These are phyloP conservation scores for Talaromyces rugulosus DNA, from an alignment of 2,329 filamentous ascomycete species.

Conservation along the genomic window DNA sequence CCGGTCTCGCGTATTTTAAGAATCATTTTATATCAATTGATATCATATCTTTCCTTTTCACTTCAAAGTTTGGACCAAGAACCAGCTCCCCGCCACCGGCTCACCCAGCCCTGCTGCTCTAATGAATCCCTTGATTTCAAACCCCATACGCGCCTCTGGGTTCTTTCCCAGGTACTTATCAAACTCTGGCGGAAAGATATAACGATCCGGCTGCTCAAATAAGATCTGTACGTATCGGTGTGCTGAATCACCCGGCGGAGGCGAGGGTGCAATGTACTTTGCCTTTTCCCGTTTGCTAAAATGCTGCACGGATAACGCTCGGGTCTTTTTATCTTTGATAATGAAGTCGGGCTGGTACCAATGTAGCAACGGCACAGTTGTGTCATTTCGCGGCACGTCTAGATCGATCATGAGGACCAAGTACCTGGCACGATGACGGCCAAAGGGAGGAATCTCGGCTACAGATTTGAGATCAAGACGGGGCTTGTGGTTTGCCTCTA, in stretches of 20 bases:
- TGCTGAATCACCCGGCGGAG: conserved; percentile 2
- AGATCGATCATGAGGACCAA: conserved; percentile 11
- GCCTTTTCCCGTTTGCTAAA: conserved; percentile 1
- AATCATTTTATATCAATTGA: neutral
- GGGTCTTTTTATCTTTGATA: neutral
- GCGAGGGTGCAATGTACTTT: conserved; percentile 6
- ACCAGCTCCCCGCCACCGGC: conserved; percentile 10
- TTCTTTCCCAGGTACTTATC: conserved; percentile 3
- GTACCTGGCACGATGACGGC: neutral
- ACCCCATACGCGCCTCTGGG: conserved; percentile 4
- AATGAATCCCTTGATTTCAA: conserved; percentile 8
- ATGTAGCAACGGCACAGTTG: conserved; percentile 6
- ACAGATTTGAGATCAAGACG: conserved; percentile 1
- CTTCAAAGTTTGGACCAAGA: conserved; percentile 1
- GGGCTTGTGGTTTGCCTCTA: conserved; percentile 1
- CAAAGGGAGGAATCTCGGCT: neutral
- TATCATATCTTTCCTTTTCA: neutral
- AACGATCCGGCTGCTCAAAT: conserved; percentile 3
- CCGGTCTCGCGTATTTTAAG: neutral
- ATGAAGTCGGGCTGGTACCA: conserved; percentile 9
- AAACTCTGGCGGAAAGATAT: conserved; percentile 1
- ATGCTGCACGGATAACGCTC: neutral
- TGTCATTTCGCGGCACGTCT: conserved; percentile 8
- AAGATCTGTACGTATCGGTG: conserved; percentile 10
- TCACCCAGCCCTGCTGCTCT: neutral